phyloP scores from a whole-genome alignment of 192 early-diverging fungal species.

The Backusella sp. region DNA sequence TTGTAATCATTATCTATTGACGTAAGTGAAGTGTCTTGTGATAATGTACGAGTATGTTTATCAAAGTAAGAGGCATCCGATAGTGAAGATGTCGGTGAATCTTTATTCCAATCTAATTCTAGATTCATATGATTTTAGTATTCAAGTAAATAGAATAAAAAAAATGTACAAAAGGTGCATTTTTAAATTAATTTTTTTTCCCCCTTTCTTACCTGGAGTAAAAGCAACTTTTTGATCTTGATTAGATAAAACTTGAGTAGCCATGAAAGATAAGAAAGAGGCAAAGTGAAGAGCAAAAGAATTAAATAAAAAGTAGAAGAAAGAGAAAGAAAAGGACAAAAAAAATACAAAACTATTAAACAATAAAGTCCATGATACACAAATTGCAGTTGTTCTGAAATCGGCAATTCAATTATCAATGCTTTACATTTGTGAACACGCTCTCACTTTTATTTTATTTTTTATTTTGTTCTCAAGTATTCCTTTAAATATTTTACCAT shows the following conservation, averaged over 20 bases:
- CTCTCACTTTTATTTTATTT: background rate
- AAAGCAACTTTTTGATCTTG: background rate
- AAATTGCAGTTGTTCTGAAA: background rate
- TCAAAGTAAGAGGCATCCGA: background rate
- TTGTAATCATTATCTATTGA: constrained; percentile 2
- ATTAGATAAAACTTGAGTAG: background rate
- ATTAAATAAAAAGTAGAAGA: background rate
- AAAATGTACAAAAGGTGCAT: background rate
- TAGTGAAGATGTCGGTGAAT: constrained; percentile 6
- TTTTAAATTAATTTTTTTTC: background rate
- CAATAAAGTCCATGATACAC: background rate
- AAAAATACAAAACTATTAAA: background rate
- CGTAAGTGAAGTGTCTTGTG: background rate
- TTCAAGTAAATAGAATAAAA: background rate
- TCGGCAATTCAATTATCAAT: background rate
- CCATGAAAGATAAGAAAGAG: background rate
- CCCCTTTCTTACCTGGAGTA: background rate
- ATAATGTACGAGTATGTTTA: background rate
- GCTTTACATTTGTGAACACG: background rate
- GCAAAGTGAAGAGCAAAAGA: background rate
- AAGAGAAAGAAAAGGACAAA: background rate
- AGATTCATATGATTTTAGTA: background rate
- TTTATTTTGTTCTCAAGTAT: background rate
- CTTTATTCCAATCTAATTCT: background rate
- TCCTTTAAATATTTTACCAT: background rate